Conservation (phyloP, 129 eudicot genomes). For the Escallonia herrerae region DNA sequence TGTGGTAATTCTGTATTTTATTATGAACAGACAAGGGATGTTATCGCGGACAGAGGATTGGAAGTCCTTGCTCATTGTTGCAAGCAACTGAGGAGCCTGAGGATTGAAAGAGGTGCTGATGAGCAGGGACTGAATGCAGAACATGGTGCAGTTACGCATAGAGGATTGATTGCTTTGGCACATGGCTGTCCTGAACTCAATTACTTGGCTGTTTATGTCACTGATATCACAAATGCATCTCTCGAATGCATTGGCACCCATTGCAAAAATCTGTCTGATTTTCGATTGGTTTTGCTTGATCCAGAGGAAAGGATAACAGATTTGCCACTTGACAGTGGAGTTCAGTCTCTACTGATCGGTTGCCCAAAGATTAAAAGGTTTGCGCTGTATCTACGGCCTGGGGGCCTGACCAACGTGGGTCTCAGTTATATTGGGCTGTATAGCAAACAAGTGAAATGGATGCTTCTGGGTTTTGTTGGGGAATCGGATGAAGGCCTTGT, state of each 20-base stretch:
- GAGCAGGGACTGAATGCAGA: slow-evolving; percentile 23
- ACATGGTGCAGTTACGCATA: slow-evolving; percentile 28
- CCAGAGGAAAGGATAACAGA: slow-evolving; percentile 20
- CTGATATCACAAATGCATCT: slow-evolving; percentile 33
- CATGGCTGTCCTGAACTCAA: slow-evolving; percentile 29
- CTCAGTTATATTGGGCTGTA: slow-evolving; percentile 24
- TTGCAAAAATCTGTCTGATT: slow-evolving; percentile 24
- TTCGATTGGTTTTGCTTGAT: slow-evolving; percentile 33
- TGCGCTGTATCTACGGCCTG: slow-evolving; percentile 26
- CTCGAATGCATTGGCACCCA: slow-evolving; percentile 22
- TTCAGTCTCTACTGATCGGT: slow-evolving; percentile 26
- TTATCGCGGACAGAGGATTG: slow-evolving; percentile 31
- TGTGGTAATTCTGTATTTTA: background rate
- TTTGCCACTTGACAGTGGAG: slow-evolving; percentile 32
- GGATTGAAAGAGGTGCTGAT: slow-evolving; percentile 33
- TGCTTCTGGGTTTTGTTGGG: slow-evolving; percentile 35
- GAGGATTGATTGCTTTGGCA: slow-evolving; percentile 28
- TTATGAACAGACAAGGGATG: slow-evolving; percentile 25
- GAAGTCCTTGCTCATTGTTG: slow-evolving; percentile 22
- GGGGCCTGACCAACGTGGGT: slow-evolving; percentile 29
- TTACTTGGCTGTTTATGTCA: slow-evolving; percentile 26
- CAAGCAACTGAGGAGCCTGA: slow-evolving; percentile 27
- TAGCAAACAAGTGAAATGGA: slow-evolving; percentile 27
- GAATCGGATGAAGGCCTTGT: slow-evolving; percentile 30
- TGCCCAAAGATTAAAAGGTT: slow-evolving; percentile 23